These are phyloP conservation scores for Daldinia concentrica DNA, from an alignment of 495 filamentous ascomycete species.

Conservation along the genomic window DNA sequence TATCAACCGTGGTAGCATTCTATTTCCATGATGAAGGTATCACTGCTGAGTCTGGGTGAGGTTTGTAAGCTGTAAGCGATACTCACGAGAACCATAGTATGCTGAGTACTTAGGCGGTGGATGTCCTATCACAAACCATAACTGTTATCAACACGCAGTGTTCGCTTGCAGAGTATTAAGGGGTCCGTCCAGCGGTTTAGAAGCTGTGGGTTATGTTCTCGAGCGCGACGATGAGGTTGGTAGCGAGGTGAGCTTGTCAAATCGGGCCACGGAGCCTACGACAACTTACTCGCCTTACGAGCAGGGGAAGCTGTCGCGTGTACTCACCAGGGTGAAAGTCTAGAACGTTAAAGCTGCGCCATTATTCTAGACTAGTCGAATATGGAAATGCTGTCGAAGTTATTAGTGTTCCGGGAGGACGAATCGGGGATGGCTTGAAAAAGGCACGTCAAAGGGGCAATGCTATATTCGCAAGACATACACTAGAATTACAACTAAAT, in stretches of 20 bases:
- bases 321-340: not conserved
- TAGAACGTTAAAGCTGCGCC: constrained; percentile 1
- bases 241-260: not conserved
- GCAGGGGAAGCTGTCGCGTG: not conserved
- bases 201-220: constrained; percentile 1
- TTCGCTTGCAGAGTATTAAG: not conserved
- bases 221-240: not conserved
- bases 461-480: not conserved
- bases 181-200: not conserved
- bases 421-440: constrained; percentile 12
- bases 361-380: constrained; percentile 2
- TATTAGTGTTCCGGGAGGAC: constrained; percentile 10
- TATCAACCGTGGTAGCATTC: not conserved
- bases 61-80: not conserved
- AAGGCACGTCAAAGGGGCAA: not conserved
- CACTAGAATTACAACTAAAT: not conserved
- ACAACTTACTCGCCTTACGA: not conserved
- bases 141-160: not conserved
- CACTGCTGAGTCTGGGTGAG: not conserved
- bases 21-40: not conserved
- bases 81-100: not conserved
- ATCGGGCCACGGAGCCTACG: not conserved
- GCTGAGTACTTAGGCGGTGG: not conserved
- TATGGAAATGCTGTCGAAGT: constrained; percentile 1
- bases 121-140: not conserved